Evolutionary conservation across 2,329 filamentous ascomycete species (phyloP).

Genomic region (Lasiodiplodia sp.): DNA sequence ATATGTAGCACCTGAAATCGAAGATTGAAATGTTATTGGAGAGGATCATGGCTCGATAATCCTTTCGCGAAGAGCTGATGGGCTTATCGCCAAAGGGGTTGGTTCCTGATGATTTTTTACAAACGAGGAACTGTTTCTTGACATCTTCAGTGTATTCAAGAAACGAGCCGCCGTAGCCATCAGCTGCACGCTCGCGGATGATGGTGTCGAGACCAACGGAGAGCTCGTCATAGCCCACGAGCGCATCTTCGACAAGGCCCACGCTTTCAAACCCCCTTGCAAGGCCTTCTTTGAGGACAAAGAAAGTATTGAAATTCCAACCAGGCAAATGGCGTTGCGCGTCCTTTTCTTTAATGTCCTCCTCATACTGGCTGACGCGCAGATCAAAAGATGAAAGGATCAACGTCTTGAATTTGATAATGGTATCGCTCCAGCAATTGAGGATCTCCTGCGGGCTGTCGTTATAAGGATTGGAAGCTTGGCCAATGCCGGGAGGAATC

Average conservation of each 20-base stretch:
- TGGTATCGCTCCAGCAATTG: constrained; percentile 81
- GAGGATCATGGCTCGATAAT: constrained; percentile 90
- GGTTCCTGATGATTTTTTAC: constrained; percentile 21
- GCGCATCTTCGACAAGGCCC: constrained; percentile 90
- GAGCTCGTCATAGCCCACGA: constrained; percentile 94
- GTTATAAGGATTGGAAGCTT: constrained; percentile 57
- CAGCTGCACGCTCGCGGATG: constrained; percentile 73
- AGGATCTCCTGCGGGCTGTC: constrained; percentile 81
- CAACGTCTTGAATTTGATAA: constrained; percentile 83
- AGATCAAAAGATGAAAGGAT: constrained; percentile 91
- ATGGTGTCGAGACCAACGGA: constrained; percentile 85
- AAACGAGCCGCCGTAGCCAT: constrained; percentile 75
- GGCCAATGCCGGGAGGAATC: constrained; percentile 48
- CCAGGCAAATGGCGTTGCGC: constrained; percentile 84
- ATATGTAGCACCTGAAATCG: constrained; percentile 94
- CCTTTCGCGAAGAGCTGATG: constrained; percentile 63
- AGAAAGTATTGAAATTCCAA: constrained; percentile 99
- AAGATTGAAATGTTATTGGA: constrained; percentile 95
- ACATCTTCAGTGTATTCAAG: constrained; percentile 77
- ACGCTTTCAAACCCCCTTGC: constrained; percentile 96
- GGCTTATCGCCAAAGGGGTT: constrained; percentile 39
- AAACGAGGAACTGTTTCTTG: constrained; percentile 54
- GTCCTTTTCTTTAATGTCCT: constrained; percentile 95
- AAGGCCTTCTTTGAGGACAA: constrained; percentile 94
- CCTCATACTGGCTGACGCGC: constrained; percentile 92